Conservation (phyloP, 495 filamentous ascomycete species). For the Rhypophila decipiens region DNA sequence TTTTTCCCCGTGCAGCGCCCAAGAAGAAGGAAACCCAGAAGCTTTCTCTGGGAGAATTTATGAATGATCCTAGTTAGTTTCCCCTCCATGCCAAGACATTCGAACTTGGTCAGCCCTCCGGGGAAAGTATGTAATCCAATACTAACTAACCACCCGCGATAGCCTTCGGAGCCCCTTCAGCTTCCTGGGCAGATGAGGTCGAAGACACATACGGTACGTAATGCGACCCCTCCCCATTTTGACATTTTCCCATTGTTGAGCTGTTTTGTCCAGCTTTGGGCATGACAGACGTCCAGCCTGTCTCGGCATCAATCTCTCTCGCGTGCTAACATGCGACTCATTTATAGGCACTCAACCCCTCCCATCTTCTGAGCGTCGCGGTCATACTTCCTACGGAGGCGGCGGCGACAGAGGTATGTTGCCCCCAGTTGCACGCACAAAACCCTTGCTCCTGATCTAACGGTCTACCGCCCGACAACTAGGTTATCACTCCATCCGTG, state of each 20-base stretch:
- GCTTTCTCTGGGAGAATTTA: slow-evolving; percentile 88
- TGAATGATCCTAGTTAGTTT: slow-evolving; percentile 73
- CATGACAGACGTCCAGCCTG: no score
- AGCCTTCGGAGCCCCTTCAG: slow-evolving; percentile 68
- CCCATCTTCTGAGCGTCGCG: slow-evolving; percentile 35
- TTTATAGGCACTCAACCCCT: slow-evolving; percentile 37
- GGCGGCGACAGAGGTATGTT: slow-evolving; percentile 28
- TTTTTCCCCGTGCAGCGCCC: slow-evolving; percentile 55
- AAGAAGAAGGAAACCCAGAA: slow-evolving; percentile 83
- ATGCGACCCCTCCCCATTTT: neutral
- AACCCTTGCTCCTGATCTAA: no score
- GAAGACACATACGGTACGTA: slow-evolving; percentile 71
- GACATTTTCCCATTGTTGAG: no score
- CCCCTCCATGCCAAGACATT: slow-evolving; percentile 20
- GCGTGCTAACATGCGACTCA: neutral
- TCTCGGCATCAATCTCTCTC: neutral
- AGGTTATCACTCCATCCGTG: slow-evolving; percentile 62
- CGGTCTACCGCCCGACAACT: no score
- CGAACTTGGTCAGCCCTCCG: neutral
- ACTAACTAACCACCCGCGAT: slow-evolving; percentile 15
- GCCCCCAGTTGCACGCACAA: no score
- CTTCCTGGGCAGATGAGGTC: slow-evolving; percentile 98
- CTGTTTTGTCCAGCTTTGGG: no score
- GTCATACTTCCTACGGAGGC: slow-evolving; percentile 23
- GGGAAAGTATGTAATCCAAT: neutral